These are phyloP conservation scores for Malbranchea zuffiana DNA, from an alignment of 2,329 filamentous ascomycete genomes.

Conservation along the genomic window DNA sequence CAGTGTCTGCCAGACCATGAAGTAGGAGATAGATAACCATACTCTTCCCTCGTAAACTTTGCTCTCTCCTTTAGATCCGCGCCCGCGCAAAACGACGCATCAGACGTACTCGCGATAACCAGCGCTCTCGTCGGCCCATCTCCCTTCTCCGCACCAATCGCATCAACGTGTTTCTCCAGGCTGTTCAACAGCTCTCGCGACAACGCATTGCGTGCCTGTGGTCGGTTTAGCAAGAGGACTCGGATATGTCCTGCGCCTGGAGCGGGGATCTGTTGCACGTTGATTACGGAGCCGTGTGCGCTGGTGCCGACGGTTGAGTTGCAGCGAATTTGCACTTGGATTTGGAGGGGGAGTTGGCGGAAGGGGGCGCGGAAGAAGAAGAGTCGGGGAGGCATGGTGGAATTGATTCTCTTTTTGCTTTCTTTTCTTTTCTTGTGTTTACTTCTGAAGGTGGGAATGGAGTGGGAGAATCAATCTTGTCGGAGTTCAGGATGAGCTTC, in stretches of 20 bases:
- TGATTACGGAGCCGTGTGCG: slow-evolving; percentile 39
- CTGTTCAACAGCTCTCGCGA: slow-evolving; percentile 64
- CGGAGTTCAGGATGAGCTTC: too few species aligned
- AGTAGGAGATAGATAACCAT: slow-evolving; percentile 24
- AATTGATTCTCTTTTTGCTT: too few species aligned
- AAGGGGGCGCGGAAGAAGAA: slow-evolving; percentile 17
- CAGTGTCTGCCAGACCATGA: not conserved
- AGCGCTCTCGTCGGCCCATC: slow-evolving; percentile 61
- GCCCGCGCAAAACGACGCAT: slow-evolving; percentile 82
- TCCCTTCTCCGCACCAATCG: slow-evolving; percentile 51
- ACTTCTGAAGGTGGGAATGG: too few species aligned
- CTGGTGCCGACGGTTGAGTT: slow-evolving; percentile 28
- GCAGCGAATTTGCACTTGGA: slow-evolving; percentile 19
- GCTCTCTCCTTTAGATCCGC: slow-evolving; percentile 85
- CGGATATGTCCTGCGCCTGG: slow-evolving; percentile 74
- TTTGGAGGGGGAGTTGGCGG: slow-evolving; percentile 15
- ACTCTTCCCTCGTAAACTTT: slow-evolving; percentile 70
- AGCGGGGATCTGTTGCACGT: slow-evolving; percentile 63
- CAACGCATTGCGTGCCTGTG: slow-evolving; percentile 78
- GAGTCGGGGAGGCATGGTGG: slow-evolving; percentile 25
- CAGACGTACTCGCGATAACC: slow-evolving; percentile 73
- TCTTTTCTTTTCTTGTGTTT: too few species aligned
- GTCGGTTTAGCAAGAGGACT: slow-evolving; percentile 77
- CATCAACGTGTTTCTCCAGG: slow-evolving; percentile 61
- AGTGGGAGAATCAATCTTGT: too few species aligned